A percentile compares a stretch with the other conserved stretches of the same genome.
Conservation (phyloP, 331 rosid genomes). For the Cydonia oblonga region DNA sequence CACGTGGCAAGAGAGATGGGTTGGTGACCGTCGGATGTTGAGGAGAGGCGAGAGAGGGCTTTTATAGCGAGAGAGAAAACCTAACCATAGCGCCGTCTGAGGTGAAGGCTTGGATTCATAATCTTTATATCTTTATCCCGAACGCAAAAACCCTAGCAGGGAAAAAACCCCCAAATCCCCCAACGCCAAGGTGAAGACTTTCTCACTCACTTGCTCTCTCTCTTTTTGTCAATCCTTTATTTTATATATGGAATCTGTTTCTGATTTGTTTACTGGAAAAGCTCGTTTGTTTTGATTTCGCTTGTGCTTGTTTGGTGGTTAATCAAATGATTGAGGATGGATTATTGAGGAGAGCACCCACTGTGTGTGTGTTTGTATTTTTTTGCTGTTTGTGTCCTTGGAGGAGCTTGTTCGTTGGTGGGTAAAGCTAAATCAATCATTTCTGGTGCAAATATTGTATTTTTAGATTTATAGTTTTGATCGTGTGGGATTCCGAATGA, state of each 20-base stretch:
- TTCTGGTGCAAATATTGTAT: not conserved
- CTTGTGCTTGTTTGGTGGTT: not conserved
- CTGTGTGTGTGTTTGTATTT: not conserved
- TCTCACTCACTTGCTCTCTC: not conserved
- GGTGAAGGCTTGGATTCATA: not conserved
- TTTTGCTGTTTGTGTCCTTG: not conserved
- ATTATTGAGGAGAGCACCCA: not conserved
- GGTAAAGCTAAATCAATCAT: not conserved
- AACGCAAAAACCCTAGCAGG: not conserved
- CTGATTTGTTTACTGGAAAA: not conserved
- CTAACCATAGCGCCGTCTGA: constrained; percentile 16
- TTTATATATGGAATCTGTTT: not conserved
- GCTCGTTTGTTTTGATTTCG: not conserved
- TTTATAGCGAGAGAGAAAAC: constrained; percentile 10
- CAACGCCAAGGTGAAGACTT: not conserved
- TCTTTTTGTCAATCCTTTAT: not conserved
- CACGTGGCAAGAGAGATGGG: not conserved
- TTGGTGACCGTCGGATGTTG: constrained; percentile 21
- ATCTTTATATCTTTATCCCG: not conserved
- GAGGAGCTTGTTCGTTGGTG: not conserved
- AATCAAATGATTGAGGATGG: not conserved
- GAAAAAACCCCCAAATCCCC: constrained; percentile 1
- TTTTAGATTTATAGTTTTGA: not conserved
- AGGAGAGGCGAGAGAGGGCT: not conserved
- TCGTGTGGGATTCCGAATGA: not conserved